Percentiles rank a stretch among this genome's conserved stretches.
These are phyloP conservation scores for Arthrobotrys iridis DNA, from an alignment of 2,329 filamentous ascomycete genomes.

Conservation along the genomic window DNA sequence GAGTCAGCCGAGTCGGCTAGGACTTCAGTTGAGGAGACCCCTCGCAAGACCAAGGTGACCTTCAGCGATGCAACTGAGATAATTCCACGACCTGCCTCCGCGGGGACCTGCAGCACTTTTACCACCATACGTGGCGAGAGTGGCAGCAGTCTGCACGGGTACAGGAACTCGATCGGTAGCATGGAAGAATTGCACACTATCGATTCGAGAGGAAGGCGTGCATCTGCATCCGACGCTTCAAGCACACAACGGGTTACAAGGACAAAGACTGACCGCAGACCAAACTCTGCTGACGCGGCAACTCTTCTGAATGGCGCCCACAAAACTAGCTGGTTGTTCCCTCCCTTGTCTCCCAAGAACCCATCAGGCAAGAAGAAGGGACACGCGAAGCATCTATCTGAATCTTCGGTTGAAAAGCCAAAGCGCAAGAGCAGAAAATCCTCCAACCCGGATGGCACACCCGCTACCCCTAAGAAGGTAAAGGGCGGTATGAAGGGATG, in stretches of 20 bases:
- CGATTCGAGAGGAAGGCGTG: constrained; percentile 63
- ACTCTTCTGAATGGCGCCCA: constrained; percentile 39
- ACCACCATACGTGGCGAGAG: constrained; percentile 79
- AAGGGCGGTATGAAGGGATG: constrained; percentile 71
- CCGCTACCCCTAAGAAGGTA: constrained; percentile 60
- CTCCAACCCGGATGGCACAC: constrained; percentile 39
- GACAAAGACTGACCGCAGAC: constrained; percentile 46
- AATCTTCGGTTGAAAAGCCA: constrained; percentile 60
- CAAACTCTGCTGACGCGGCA: constrained; percentile 51
- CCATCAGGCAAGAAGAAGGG: constrained; percentile 53
- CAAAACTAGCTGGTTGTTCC: constrained; percentile 51
- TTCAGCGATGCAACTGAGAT: constrained; percentile 87
- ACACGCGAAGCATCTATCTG: constrained; percentile 58
- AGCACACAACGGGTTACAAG: constrained; percentile 1
- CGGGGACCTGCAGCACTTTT: constrained; percentile 81
- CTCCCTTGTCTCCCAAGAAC: constrained; percentile 48
- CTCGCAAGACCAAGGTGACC: constrained; percentile 71
- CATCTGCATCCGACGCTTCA: constrained; percentile 61
- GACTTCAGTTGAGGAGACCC: constrained; percentile 48
- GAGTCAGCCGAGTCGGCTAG: constrained; percentile 46
- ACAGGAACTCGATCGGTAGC: constrained; percentile 60
- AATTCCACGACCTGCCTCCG: constrained; percentile 82
- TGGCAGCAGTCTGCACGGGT: constrained; percentile 72
- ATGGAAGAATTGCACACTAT: constrained; percentile 58
- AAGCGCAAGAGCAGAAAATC: constrained; percentile 50